These are phyloP conservation scores for Ballota nigra DNA, from an alignment of 257 asterid species.

Conservation along the genomic window DNA sequence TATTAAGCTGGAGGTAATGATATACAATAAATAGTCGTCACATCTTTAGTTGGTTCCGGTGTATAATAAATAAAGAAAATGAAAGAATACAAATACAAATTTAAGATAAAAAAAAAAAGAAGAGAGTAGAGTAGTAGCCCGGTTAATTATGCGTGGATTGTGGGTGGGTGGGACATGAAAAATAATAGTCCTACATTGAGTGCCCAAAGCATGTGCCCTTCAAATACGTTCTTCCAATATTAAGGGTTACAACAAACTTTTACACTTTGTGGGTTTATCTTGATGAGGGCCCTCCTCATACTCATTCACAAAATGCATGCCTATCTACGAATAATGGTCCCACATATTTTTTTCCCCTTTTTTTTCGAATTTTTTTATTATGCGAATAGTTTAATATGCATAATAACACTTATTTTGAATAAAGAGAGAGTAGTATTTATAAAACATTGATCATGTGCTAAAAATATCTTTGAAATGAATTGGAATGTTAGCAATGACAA, in stretches of 20 bases:
- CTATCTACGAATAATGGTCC: constrained; percentile 4
- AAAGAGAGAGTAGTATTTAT: too few relatives aligned
- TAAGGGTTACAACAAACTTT: constrained; percentile 24
- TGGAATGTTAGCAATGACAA: too few relatives aligned
- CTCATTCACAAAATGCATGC: constrained; percentile 32
- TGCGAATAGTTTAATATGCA: too few relatives aligned
- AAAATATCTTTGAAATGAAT: too few relatives aligned
- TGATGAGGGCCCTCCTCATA: constrained; percentile 13
- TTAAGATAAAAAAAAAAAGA: neutral
- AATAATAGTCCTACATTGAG: constrained; percentile 30
- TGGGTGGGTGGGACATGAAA: constrained; percentile 52
- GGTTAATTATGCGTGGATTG: constrained; percentile 57
- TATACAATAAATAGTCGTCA: neutral
- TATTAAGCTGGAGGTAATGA: neutral
- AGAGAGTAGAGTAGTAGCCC: neutral
- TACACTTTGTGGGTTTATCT: neutral
- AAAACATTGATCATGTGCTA: too few relatives aligned
- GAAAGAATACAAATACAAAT: neutral
- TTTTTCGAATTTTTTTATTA: too few relatives aligned
- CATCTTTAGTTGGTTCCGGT: neutral
- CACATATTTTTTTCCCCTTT: neutral
- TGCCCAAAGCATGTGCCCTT: constrained; percentile 48
- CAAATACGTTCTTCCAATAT: constrained; percentile 22
- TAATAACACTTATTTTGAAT: too few relatives aligned
- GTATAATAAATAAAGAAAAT: neutral